Conservation (phyloP, 495 filamentous ascomycete species). For the Eremomyces bilateralis region DNA sequence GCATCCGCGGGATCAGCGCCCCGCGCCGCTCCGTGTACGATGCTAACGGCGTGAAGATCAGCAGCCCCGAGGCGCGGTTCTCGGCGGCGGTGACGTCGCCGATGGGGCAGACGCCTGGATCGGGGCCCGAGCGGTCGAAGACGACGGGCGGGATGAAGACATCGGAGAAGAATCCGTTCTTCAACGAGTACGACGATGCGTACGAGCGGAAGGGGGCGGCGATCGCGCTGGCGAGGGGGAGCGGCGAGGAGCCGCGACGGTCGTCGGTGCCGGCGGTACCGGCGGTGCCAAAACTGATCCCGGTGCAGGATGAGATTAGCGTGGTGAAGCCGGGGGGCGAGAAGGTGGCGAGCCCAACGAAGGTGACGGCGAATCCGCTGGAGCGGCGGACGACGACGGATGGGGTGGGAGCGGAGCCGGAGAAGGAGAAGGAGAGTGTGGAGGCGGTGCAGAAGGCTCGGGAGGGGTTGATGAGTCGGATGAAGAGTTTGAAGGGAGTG, state of each 20-base stretch:
- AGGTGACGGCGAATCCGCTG: too few species aligned
- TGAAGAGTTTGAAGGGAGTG: slow-evolving; percentile 65
- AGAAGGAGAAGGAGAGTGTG: slow-evolving; percentile 18
- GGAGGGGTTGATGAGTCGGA: slow-evolving; percentile 58
- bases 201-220: slow-evolving; percentile 46
- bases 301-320: too few species aligned
- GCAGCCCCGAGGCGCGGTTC: slow-evolving; percentile 1
- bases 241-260: slow-evolving; percentile 3
- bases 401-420: too few species aligned
- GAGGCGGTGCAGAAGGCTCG: slow-evolving; percentile 24
- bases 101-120: slow-evolving; percentile 13
- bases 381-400: too few species aligned
- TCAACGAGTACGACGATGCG: slow-evolving; percentile 56
- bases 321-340: too few species aligned
- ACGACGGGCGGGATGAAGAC: slow-evolving; percentile 5
- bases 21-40: slow-evolving; percentile 13
- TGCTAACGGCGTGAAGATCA: background rate
- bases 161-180: slow-evolving; percentile 65
- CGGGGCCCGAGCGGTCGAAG: slow-evolving; percentile 14
- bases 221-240: slow-evolving; percentile 25
- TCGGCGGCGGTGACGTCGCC: slow-evolving; percentile 11
- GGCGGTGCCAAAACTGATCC: background rate
- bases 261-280: background rate
- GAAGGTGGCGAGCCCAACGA: too few species aligned
- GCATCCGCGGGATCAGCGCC: slow-evolving; percentile 20